Evolutionary conservation across 805 yeast genomes (phyloP), one percentile per base, ranked within the genome.

Genomic region (Candida ponderosae): DNA sequence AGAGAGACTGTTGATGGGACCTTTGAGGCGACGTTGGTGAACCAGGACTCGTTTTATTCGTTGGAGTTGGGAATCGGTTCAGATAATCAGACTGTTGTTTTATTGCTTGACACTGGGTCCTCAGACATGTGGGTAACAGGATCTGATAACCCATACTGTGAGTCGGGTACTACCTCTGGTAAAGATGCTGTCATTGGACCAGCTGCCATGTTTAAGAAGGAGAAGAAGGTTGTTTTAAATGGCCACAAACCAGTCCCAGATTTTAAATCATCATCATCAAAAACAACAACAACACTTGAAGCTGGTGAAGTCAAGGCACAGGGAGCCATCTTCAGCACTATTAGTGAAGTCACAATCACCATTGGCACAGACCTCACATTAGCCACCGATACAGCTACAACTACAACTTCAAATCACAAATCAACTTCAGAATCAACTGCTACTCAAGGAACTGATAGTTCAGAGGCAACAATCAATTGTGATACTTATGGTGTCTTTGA

Each of bases 71-170:
- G 55, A 18, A 52, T 82, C 17, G 90, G 93, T 4, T 72, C 84
- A 0, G 70, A 79, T 1, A 50, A 63, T 1, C 81, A 80, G 47
- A 54, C 61, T n/a, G 62, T 81, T 6, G 63, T 63, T 9, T 75
- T 81, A 9, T 54, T 79, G 29, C 53, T 82, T n/a, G 93, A 82
- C 50, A 82, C 89, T 1, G 93, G 90, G 3, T 80, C 88, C 0
- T 70, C 84, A 0, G 90, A 82, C 53, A 58, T 83, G 18, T 81
- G 86, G 85, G 74, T 81, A 18, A 65, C 72, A 41, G 62, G 67
- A 20, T 53, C 69, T 2, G 48, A 59, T 31, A 76, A 75, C 47
- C 70, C 79, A 3, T 69, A 63, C 39, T 72, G 78, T 48, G 32
- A 48, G 4, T 40, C 53, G 4, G 41, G 42, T 8, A 16, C 44